Base-by-base conservation (phyloP, 1,284 basidiomycete species). In the Tilletia horrida region DNA sequence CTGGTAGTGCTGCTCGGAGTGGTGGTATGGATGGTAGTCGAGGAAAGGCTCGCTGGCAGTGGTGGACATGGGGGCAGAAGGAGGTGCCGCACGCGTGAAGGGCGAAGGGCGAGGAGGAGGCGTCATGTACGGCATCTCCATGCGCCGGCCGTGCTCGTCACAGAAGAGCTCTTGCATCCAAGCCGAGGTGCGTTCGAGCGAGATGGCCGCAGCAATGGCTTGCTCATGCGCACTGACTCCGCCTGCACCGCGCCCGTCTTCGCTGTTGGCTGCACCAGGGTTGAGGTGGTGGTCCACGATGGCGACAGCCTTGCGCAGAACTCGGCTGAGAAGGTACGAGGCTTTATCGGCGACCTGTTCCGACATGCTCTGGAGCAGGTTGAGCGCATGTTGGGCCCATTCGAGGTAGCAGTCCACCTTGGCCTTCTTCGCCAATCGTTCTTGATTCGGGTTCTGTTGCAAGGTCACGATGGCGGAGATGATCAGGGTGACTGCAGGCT, bases 81-180 rank as follows among this genome's bases (percentile, higher is more conserved):
- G 23, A 23, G 50, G 21, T 7, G 50, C 50, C 3, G 50, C 25
- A 21, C 23, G 50, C 11, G 50, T 21, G n/a, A 52, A 52, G 13
- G 50, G 50, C 18, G 50, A 13, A 7, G 21, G 50, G 27, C 50
- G 50, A 52, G 50, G 21, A 13, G n/a, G 50, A 7, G 50, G 23
- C 14, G 18, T 52, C 1, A 52, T 21, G 27, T 52, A 52, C 13
- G 50, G 50, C 50, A 52, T 52, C 23, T 52, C 13, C 50, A 52
- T 52, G 23, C 23, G 16, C 27, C 27, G 50, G 3, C 50, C 50
- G 13, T 52, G n/a, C 11, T 52, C 50, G 50, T 52, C 50, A 27
- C 50, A 27, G 50, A 52, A 52, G 13, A 52, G 50, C 13, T 52
- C 50, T 52, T 52, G 50, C 50, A 52, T 52, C 50, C 50, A 52